Evolutionary conservation across 2,329 filamentous ascomycete species (phyloP).

Genomic region (Colletotrichum chlorophyti): DNA sequence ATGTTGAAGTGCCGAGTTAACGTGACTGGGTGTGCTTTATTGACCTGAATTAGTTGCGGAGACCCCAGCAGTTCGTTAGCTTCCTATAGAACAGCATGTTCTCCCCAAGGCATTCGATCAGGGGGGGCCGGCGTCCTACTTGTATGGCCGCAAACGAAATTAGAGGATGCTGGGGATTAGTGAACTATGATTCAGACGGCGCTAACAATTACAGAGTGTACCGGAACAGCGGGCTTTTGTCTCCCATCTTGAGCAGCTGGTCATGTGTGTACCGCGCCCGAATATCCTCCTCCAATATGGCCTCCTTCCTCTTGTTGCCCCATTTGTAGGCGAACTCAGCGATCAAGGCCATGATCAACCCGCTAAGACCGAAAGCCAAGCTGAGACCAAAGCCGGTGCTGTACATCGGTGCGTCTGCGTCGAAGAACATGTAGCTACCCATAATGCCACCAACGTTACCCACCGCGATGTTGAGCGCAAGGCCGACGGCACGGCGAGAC

Average conservation of each 20-base stretch:
- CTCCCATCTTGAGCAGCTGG: conserved; percentile 40
- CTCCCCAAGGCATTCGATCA: no score
- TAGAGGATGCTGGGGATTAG: no score
- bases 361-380: conserved; percentile 38
- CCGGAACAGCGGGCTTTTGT: conserved; percentile 35
- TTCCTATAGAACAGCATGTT: no score
- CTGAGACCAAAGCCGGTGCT: conserved; percentile 44
- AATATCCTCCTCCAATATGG: conserved; percentile 32
- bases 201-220: no score
- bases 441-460: conserved; percentile 38
- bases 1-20: no score
- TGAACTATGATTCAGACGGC: no score
- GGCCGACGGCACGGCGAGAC: conserved; percentile 34
- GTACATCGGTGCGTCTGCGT: conserved; percentile 54
- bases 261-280: conserved; percentile 36
- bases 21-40: no score
- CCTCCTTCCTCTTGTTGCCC: conserved; percentile 35
- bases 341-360: conserved; percentile 37
- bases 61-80: no score
- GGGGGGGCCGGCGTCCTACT: no score
- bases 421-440: conserved; percentile 37
- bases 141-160: no score
- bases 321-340: conserved; percentile 38
- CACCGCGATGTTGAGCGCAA: conserved; percentile 38
- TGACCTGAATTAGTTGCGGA: no score